Evolutionary conservation across 345 rosid species (phyloP), one percentile per base, ranked within the genome.

Genomic region (Gossypium anomalum): DNA sequence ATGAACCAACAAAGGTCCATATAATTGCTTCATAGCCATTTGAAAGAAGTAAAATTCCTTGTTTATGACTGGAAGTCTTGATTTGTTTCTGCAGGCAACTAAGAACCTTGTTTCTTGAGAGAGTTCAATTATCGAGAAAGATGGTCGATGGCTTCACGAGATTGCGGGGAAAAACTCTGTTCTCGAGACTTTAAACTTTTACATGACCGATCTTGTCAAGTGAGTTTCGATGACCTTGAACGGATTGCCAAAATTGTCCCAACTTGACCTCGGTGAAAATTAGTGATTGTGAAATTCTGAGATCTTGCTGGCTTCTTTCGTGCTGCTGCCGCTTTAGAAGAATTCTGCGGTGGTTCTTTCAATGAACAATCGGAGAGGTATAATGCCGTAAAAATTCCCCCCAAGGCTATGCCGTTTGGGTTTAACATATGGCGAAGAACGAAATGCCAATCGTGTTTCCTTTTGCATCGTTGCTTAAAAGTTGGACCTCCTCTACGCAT

Each of bases 131-230:
- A 0, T 4, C 44, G 94, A 91, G 83, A 88, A 63, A 8, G 98
- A 93, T 75, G 97, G 97, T 53, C 70, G 78, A 0, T 96, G 99
- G 99, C 92, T 95, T 68, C 94, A 91, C 60, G 94, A 92, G 84
- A 90, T 96, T 77, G 97, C 99, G 7, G 0, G 68, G 47, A 81
- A 88, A 81, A 96, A 92, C 83, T 77, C 80, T 0, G 91, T 84
- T 75, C 97, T 96, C 7, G 95, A 96, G 85, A 83, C 83, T 17
- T 78, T 95, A 72, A 93, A 95, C 78, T 91, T 93, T 75, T 93
- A 96, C 83, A 83, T 85, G 94, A 93, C 94, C 0, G 91, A 93
- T 66, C 88, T 96, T 64, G 61, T 14, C 65, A 56, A 75, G 76
- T 91, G 73, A 85, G 75, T 71, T 75, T 85, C 25, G 71, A 83